phyloP scores from a whole-genome alignment of 345 rosid species.

The Dovyalis caffra region DNA sequence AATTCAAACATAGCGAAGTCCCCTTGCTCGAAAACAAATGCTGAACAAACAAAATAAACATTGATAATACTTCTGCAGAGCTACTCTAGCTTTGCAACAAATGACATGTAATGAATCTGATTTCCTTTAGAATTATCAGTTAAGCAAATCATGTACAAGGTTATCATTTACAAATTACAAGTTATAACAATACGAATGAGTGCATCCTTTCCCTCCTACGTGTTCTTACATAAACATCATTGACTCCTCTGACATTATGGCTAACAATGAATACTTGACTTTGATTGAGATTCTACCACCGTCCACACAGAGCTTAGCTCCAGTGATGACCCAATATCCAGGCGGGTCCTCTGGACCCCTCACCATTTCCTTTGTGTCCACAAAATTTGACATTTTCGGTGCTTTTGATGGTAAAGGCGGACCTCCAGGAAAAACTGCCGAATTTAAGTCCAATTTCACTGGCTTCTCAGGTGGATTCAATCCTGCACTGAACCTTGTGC shows the following conservation, averaged over 20 bases:
- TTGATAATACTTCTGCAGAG: too few species aligned
- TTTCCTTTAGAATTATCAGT: not conserved
- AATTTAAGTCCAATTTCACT: slow-evolving; percentile 65
- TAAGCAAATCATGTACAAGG: slow-evolving; percentile 6
- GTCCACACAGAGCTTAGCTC: slow-evolving; percentile 80
- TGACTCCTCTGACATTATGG: slow-evolving; percentile 74
- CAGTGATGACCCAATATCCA: slow-evolving; percentile 96
- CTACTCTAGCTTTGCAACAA: not conserved
- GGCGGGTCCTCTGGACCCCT: slow-evolving; percentile 89
- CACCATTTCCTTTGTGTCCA: slow-evolving; percentile 82
- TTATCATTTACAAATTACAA: slow-evolving; percentile 32
- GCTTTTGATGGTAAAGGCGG: slow-evolving; percentile 54
- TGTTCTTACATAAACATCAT: slow-evolving; percentile 47
- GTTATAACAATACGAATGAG: slow-evolving; percentile 4
- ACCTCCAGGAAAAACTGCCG: slow-evolving; percentile 83
- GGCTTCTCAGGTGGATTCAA: slow-evolving; percentile 45
- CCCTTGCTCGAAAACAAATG: too few species aligned
- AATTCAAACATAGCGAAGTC: too few species aligned
- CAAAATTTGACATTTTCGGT: slow-evolving; percentile 70
- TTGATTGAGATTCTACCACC: slow-evolving; percentile 76
- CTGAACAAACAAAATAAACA: too few species aligned
- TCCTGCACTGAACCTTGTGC: slow-evolving; percentile 59
- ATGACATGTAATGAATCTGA: not conserved
- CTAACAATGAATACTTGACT: slow-evolving; percentile 76
- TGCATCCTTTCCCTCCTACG: not conserved